These are phyloP conservation scores for Debaryomyces tyrocola DNA, from an alignment of 805 yeast species.

Conservation along the genomic window DNA sequence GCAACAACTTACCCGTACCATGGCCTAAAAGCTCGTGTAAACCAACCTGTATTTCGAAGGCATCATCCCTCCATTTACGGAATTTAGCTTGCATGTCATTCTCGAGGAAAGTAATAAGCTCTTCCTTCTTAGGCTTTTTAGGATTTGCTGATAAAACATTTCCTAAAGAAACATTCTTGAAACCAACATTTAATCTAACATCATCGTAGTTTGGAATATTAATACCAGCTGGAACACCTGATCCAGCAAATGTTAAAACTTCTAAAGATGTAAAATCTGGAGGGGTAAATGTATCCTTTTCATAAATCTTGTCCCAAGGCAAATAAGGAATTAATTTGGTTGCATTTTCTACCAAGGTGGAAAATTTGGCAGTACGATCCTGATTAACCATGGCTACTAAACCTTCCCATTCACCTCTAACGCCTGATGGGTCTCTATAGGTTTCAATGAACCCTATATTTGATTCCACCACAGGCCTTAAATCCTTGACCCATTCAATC, in stretches of 20 bases:
- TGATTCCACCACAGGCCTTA: constrained; percentile 68
- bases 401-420: constrained; percentile 93
- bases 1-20: constrained; percentile 82
- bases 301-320: constrained; percentile 78
- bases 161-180: constrained; percentile 87
- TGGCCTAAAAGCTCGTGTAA: constrained; percentile 90
- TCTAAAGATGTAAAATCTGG: constrained; percentile 92
- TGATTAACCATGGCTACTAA: constrained; percentile 87
- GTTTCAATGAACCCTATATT: constrained; percentile 92
- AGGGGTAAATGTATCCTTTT: constrained; percentile 83
- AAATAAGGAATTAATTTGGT: constrained; percentile 59
- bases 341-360: constrained; percentile 66
- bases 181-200: constrained; percentile 78
- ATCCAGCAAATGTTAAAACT: constrained; percentile 84
- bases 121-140: constrained; percentile 63
- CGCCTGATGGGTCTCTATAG: constrained; percentile 88
- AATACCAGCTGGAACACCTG: constrained; percentile 92
- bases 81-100: constrained; percentile 55
- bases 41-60: constrained; percentile 93
- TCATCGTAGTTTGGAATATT: constrained; percentile 92
- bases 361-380: constrained; percentile 80
- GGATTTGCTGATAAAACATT: constrained; percentile 72
- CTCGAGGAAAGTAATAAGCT: constrained; percentile 65
- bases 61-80: constrained; percentile 71
- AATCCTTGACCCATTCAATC: constrained; percentile 82